Conservation (phyloP, 257 asterid species). For the Plantago elongata region DNA sequence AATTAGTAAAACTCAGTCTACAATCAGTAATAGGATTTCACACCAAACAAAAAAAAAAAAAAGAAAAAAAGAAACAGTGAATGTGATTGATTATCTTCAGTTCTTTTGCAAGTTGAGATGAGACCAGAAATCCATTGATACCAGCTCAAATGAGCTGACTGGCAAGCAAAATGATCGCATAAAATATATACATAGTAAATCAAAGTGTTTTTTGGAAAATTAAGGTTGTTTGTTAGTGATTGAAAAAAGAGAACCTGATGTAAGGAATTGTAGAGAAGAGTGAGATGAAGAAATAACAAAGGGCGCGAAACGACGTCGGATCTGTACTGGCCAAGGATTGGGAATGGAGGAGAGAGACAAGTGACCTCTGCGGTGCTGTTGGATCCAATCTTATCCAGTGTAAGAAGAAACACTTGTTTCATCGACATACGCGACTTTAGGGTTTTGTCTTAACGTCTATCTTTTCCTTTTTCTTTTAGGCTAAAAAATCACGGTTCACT, state of each 20-base stretch:
- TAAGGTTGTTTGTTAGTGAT: background rate
- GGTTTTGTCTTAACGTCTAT: background rate
- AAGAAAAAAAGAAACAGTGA: too few relatives aligned
- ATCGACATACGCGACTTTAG: slow-evolving; percentile 18
- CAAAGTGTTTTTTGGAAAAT: too few relatives aligned
- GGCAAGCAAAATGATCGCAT: background rate
- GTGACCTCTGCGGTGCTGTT: slow-evolving; percentile 42
- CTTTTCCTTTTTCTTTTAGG: too few relatives aligned
- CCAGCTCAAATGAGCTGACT: background rate
- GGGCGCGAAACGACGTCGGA: slow-evolving; percentile 34
- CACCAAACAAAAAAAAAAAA: too few relatives aligned
- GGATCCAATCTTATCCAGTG: slow-evolving; percentile 53
- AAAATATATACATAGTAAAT: background rate
- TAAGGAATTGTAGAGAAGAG: slow-evolving; percentile 5
- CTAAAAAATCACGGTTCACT: too few relatives aligned
- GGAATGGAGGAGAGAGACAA: slow-evolving; percentile 13
- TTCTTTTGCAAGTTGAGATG: background rate
- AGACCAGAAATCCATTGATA: background rate
- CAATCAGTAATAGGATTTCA: background rate
- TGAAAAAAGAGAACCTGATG: slow-evolving; percentile 25
- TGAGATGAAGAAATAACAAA: slow-evolving; percentile 1
- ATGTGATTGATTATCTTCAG: too few relatives aligned
- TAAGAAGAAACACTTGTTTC: slow-evolving; percentile 8
- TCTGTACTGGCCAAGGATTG: slow-evolving; percentile 16
- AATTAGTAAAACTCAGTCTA: background rate